Evolutionary conservation across 768 basidiomycete species (phyloP).

Genomic region (Dentipellis fragilis): DNA sequence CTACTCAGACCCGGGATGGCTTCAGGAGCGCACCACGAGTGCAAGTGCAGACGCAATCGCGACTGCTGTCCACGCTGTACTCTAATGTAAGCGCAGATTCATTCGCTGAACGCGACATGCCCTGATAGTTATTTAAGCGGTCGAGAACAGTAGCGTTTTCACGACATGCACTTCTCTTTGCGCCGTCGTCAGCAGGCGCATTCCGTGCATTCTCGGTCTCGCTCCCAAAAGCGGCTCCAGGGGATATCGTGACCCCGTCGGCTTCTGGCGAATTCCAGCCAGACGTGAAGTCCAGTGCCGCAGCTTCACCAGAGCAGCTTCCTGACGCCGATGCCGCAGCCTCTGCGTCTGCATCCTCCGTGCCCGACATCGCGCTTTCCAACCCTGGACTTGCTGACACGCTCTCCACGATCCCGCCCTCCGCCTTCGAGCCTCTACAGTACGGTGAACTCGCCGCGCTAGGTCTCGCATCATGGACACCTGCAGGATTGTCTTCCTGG

Average conservation of each 20-base stretch:
- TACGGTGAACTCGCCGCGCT: constrained; percentile 65
- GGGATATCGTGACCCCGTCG: too few species aligned
- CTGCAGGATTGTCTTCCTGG: constrained; percentile 53
- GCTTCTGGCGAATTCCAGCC: too few species aligned
- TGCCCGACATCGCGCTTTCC: not conserved
- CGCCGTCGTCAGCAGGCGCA: too few species aligned
- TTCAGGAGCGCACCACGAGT: not conserved
- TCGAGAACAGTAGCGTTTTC: too few species aligned
- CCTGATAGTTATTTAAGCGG: too few species aligned
- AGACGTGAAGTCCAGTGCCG: not conserved
- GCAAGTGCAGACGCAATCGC: not conserved
- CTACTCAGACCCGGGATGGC: not conserved
- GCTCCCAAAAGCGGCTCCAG: too few species aligned
- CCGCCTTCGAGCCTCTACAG: constrained; percentile 38
- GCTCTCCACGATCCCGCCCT: constrained; percentile 1
- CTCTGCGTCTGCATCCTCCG: not conserved
- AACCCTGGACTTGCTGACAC: not conserved
- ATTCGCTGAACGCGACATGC: too few species aligned
- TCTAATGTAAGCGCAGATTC: not conserved
- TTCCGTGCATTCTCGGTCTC: too few species aligned
- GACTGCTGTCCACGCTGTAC: not conserved
- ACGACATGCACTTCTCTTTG: too few species aligned
- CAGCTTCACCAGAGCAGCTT: not conserved
- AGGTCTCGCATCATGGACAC: constrained; percentile 54
- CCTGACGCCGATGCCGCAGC: not conserved